Percentiles rank a stretch among this genome's conserved stretches.
Conservation (phyloP, 1,284 basidiomycete species). For the Ustilago hordei region DNA sequence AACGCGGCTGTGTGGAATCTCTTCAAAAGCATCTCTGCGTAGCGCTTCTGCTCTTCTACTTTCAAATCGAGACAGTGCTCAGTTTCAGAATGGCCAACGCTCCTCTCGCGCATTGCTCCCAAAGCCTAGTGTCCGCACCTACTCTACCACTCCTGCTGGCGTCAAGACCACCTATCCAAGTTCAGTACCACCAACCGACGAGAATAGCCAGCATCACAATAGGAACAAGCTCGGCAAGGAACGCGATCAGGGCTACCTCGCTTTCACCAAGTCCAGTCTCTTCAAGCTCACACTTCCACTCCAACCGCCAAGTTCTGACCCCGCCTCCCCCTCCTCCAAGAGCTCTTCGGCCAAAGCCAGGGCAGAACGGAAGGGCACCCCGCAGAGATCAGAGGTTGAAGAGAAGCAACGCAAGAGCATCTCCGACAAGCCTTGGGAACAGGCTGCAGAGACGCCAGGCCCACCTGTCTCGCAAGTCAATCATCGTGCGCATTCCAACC, state of each 20-base stretch:
- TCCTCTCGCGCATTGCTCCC: background rate
- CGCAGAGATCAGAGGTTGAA: constrained; percentile 6
- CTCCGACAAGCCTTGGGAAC: constrained; percentile 41
- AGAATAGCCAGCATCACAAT: constrained; percentile 40
- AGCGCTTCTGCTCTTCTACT: background rate
- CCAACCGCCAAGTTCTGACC: constrained; percentile 41
- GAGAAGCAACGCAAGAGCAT: constrained; percentile 25
- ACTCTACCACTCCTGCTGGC: constrained; percentile 40
- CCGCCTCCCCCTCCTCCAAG: constrained; percentile 38
- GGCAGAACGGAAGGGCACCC: constrained; percentile 16
- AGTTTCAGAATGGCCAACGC: background rate
- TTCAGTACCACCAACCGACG: constrained; percentile 36
- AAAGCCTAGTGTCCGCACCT: constrained; percentile 6
- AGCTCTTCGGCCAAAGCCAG: constrained; percentile 29
- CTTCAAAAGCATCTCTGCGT: background rate
- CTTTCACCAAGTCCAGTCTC: constrained; percentile 62
- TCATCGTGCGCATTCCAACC: constrained; percentile 33
- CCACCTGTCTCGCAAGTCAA: constrained; percentile 47
- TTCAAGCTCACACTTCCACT: constrained; percentile 60
- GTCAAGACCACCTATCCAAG: constrained; percentile 55
- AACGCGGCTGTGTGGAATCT: background rate
- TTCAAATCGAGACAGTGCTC: background rate
- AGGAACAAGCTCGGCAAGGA: constrained; percentile 21
- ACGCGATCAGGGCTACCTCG: constrained; percentile 55
- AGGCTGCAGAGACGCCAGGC: constrained; percentile 42